A percentile compares a stretch with the other conserved stretches of the same genome.
These are phyloP conservation scores for Aspergillus saccharolyticus DNA, from an alignment of 495 filamentous ascomycete species.

Conservation along the genomic window DNA sequence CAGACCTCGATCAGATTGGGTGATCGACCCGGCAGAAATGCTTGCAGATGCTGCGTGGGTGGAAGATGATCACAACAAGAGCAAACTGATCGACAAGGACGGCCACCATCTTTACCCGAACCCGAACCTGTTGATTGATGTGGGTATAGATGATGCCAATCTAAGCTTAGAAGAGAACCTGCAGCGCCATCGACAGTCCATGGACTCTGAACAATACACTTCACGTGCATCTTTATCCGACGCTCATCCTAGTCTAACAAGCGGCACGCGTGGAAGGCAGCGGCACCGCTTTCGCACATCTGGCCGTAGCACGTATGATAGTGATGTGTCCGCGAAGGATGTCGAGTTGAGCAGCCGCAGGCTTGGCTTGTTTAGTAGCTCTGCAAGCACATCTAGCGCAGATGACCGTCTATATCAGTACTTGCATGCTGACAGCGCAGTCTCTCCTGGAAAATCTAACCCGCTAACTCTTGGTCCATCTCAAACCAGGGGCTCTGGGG, in stretches of 20 bases:
- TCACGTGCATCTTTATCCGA: conserved; percentile 30
- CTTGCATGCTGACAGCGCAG: conserved; percentile 1
- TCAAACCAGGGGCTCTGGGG: not conserved
- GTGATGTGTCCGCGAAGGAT: conserved; percentile 23
- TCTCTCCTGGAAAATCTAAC: conserved; percentile 6
- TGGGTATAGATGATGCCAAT: conserved; percentile 15
- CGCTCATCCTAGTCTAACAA: conserved; percentile 23
- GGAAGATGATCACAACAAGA: conserved; percentile 70
- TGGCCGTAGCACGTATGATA: conserved; percentile 23
- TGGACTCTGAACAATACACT: conserved; percentile 20
- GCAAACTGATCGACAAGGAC: conserved; percentile 65
- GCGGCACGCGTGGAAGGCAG: conserved; percentile 31
- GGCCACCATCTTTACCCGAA: conserved; percentile 65
- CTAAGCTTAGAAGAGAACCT: conserved; percentile 13
- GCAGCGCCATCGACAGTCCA: conserved; percentile 12
- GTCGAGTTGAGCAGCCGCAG: conserved; percentile 22
- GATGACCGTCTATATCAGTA: conserved; percentile 15
- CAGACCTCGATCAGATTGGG: conserved; percentile 74
- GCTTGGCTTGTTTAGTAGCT: conserved; percentile 25
- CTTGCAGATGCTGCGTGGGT: conserved; percentile 83
- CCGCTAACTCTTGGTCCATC: conserved; percentile 2
- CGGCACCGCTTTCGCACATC: conserved; percentile 27
- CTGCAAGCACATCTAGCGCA: conserved; percentile 28
- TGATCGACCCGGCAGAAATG: conserved; percentile 69
- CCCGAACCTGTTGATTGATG: conserved; percentile 19